Percentiles rank a stretch among this genome's conserved stretches.
Evolutionary conservation across 129 eudicot species (phyloP).

Genomic region (Cynara cardunculus): DNA sequence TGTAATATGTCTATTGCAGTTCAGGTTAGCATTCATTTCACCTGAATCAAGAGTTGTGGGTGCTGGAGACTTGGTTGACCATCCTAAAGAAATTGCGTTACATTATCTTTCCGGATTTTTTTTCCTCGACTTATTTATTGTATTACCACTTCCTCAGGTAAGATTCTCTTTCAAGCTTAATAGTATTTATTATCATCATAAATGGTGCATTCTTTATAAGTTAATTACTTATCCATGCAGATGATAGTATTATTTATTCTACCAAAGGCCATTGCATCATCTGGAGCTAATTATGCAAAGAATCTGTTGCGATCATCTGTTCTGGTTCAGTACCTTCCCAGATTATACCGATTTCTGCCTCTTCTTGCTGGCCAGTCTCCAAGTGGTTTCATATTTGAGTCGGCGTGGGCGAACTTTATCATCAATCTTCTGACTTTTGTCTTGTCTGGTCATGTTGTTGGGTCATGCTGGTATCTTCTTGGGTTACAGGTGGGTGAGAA

Average conservation of each 20-base stretch:
- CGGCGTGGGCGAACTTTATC: slow-evolving; percentile 82
- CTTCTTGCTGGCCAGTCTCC: slow-evolving; percentile 73
- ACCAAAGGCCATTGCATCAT: slow-evolving; percentile 39
- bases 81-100: slow-evolving; percentile 65
- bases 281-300: slow-evolving; percentile 75
- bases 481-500: slow-evolving; percentile 64
- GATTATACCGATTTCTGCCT: slow-evolving; percentile 75
- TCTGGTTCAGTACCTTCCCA: slow-evolving; percentile 77
- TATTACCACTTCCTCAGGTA: slow-evolving; percentile 90
- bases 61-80: slow-evolving; percentile 86
- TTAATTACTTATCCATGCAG: slow-evolving; percentile 40
- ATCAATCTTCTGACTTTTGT: slow-evolving; percentile 73
- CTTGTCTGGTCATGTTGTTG: slow-evolving; percentile 73
- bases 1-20: slow-evolving; percentile 34
- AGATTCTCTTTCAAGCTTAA: slow-evolving; percentile 2
- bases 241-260: slow-evolving; percentile 57
- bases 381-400: slow-evolving; percentile 67
- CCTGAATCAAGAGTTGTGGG: slow-evolving; percentile 93
- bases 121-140: slow-evolving; percentile 63
- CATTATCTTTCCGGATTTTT: slow-evolving; percentile 67
- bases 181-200: neutral
- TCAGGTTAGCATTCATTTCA: slow-evolving; percentile 70
- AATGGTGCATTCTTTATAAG: neutral
- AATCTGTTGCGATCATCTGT: slow-evolving; percentile 68
- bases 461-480: slow-evolving; percentile 79